These are phyloP conservation scores for Myxozyma nipponensis DNA, from an alignment of 805 yeast species.

Conservation along the genomic window DNA sequence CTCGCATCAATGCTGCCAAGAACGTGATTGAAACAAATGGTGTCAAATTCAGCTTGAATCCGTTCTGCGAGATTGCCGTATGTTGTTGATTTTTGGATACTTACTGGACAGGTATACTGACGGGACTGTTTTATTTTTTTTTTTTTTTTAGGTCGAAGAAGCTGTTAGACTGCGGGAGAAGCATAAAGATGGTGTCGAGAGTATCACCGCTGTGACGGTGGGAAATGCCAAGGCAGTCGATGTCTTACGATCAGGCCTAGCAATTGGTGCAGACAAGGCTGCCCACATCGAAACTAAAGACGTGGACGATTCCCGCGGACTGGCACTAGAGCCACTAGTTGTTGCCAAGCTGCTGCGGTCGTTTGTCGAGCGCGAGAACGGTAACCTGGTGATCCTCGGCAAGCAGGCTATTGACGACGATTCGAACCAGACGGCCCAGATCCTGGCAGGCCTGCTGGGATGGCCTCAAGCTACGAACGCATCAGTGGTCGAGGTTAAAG, in stretches of 20 bases:
- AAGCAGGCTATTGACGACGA: constrained; percentile 98
- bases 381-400: constrained; percentile 84
- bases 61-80: constrained; percentile 93
- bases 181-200: constrained; percentile 62
- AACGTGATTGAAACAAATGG: constrained; percentile 86
- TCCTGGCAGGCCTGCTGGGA: constrained; percentile 84
- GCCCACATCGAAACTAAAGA: constrained; percentile 67
- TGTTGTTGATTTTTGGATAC: background rate
- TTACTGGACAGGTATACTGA: background rate
- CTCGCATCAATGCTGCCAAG: constrained; percentile 80
- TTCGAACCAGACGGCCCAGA: constrained; percentile 91
- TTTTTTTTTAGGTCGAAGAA: constrained; percentile 58
- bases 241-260: constrained; percentile 80
- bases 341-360: constrained; percentile 82
- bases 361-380: constrained; percentile 62
- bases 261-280: constrained; percentile 89
- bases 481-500: constrained; percentile 68
- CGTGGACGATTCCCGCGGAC: constrained; percentile 35
- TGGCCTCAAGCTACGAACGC: constrained; percentile 99
- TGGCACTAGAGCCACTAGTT: constrained; percentile 70
- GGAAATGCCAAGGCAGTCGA: constrained; percentile 88
- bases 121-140: background rate
- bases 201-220: constrained; percentile 85
- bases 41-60: constrained; percentile 88
- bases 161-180: constrained; percentile 73